A percentile compares a stretch with the other conserved stretches of the same genome.
Evolutionary conservation across 768 basidiomycete species (phyloP).

Genomic region (Udeniomyces megalosporus): DNA sequence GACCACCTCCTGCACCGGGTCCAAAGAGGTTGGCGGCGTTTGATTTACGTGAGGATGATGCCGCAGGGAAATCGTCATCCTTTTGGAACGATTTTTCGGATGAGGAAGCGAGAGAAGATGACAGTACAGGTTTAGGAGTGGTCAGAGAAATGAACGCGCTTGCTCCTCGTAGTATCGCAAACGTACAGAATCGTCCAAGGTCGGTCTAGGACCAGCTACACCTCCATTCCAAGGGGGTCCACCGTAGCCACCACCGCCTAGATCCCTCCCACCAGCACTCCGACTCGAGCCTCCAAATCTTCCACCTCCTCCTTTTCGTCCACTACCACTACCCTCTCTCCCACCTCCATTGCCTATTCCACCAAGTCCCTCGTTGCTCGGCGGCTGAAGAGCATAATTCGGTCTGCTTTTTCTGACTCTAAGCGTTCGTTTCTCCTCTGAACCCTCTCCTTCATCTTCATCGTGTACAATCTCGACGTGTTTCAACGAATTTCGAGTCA

Average conservation of each 20-base stretch:
- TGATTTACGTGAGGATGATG: constrained; percentile 14
- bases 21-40: constrained; percentile 30
- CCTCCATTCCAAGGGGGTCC: constrained; percentile 17
- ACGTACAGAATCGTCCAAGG: no score
- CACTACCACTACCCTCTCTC: background rate
- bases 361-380: background rate
- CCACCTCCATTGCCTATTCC: background rate
- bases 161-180: no score
- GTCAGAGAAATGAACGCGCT: no score
- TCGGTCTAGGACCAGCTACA: no score
- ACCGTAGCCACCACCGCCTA: background rate
- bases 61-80: constrained; percentile 21
- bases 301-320: background rate
- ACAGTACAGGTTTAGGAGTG: no score
- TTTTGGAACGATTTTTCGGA: background rate
- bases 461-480: background rate
- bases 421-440: background rate
- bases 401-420: constrained; percentile 14
- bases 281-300: no score
- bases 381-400: constrained; percentile 11
- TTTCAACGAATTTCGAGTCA: background rate
- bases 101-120: constrained; percentile 17
- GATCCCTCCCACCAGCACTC: no score
- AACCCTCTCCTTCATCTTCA: background rate
- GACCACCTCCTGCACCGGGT: constrained; percentile 36